Conservation (phyloP, 1,284 basidiomycete genomes). For the Fomitopsis pinicola region DNA sequence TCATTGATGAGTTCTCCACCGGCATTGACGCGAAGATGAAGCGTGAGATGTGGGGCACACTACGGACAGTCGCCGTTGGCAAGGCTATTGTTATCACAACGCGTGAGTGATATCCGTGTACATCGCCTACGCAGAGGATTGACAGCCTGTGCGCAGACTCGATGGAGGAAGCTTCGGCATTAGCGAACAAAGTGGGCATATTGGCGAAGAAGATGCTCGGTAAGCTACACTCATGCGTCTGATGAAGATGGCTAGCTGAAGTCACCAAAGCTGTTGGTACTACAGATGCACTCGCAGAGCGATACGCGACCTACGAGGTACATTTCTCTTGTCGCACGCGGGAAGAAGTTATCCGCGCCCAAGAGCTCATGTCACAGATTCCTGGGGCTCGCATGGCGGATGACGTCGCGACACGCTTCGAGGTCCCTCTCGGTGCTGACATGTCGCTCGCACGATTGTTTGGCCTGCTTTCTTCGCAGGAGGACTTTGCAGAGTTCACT, state of each 20-base stretch:
- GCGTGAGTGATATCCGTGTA: conserved; percentile 37
- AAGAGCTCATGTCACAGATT: conserved; percentile 58
- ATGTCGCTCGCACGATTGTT: conserved; percentile 57
- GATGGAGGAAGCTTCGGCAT: conserved; percentile 80
- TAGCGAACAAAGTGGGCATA: conserved; percentile 72
- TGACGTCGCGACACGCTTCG: conserved; percentile 75
- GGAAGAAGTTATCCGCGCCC: conserved; percentile 51
- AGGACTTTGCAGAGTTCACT: conserved; percentile 58
- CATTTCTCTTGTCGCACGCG: conserved; percentile 68
- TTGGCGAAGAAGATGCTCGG: conserved; percentile 66
- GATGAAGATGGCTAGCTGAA: neutral
- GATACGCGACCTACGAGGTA: conserved; percentile 74
- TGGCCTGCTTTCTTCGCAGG: conserved; percentile 44
- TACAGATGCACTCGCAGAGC: conserved; percentile 54
- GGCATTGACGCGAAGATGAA: conserved; percentile 84
- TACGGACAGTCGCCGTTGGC: conserved; percentile 58
- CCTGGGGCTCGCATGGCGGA: conserved; percentile 64
- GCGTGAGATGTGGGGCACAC: conserved; percentile 76
- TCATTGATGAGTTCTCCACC: conserved; percentile 83
- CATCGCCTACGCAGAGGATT: neutral
- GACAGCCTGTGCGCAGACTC: conserved; percentile 44
- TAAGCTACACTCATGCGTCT: conserved; percentile 25
- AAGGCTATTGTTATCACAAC: conserved; percentile 70
- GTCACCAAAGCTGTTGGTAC: conserved; percentile 56
- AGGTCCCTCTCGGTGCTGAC: conserved; percentile 52